phyloP scores from a whole-genome alignment of 1,284 basidiomycete genomes.

The Tilletia caries region DNA sequence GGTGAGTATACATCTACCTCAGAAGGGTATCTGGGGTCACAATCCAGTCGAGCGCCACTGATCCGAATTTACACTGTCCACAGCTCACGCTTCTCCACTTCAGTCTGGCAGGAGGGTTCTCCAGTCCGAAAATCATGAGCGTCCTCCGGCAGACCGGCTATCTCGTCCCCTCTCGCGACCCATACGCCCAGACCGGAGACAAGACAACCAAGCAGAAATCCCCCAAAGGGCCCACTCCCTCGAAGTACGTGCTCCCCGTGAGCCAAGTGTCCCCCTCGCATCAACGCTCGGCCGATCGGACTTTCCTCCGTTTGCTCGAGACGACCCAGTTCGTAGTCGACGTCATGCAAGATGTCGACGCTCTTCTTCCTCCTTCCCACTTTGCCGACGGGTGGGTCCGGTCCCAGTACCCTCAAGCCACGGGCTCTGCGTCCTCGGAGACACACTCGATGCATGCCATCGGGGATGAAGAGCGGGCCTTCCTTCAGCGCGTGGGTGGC shows the following conservation, averaged over 20 bases:
- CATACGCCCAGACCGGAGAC: not conserved
- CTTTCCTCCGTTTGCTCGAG: slow-evolving; percentile 57
- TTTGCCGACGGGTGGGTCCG: not conserved
- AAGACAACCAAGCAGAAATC: no score
- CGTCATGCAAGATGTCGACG: slow-evolving; percentile 55
- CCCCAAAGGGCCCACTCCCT: not conserved
- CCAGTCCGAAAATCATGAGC: slow-evolving; percentile 56
- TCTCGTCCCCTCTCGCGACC: slow-evolving; percentile 54
- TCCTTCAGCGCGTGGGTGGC: slow-evolving; percentile 36
- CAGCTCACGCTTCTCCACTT: slow-evolving; percentile 56
- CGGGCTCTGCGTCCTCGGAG: not conserved
- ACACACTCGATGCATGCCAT: not conserved
- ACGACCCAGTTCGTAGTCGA: slow-evolving; percentile 60
- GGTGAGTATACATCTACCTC: no score
- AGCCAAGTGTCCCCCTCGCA: slow-evolving; percentile 16
- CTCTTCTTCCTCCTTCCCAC: slow-evolving; percentile 21
- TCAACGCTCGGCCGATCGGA: slow-evolving; percentile 44
- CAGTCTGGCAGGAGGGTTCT: slow-evolving; percentile 53
- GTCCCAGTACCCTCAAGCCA: not conserved
- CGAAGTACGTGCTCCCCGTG: slow-evolving; percentile 14
- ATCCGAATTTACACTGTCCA: no score
- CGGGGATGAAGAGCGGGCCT: not conserved
- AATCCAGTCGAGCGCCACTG: no score
- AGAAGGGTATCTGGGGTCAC: no score
- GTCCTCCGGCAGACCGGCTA: slow-evolving; percentile 59